Evolutionary conservation across 331 rosid species (phyloP), one percentile per base, ranked within the genome.

Genomic region (Stylosanthes scabra): DNA sequence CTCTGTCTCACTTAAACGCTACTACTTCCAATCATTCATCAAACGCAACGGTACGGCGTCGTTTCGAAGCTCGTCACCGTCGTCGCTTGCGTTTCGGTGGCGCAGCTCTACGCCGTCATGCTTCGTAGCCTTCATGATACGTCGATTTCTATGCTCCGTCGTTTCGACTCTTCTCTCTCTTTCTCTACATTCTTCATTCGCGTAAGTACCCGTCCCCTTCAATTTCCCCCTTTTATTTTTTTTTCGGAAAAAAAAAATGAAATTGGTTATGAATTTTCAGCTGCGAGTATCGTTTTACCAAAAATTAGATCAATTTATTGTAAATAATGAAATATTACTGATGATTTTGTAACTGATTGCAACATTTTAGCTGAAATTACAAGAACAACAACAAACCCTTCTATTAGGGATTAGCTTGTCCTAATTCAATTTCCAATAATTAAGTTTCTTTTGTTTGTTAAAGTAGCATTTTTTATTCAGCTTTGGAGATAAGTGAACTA

Each of bases 121-220:
- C 87, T 77, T 90, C 97, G 8, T n/a, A n/a, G n/a, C n/a, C n/a
- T n/a, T n/a, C n/a, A n/a, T n/a, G n/a, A n/a, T n/a, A n/a, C n/a
- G n/a, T n/a, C n/a, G n/a, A n/a, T n/a, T n/a, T n/a, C n/a, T n/a
- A n/a, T n/a, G n/a, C n/a, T n/a, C n/a, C n/a, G n/a, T n/a, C n/a
- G n/a, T n/a, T n/a, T n/a, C n/a, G n/a, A n/a, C 25, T 20, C 25
- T 20, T 92, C 97, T 7, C 77, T 90, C 70, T 56, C 75, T 71
- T 10, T 84, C 81, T 72, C 87, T 6, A 71, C 80, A 16, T 62
- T 91, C 59, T 76, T 92, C 44, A 90, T 92, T 28, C 96, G 91
- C 13, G 97, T 95, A 89, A 65, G 95, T 42, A 64, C 9, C 25
- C 69, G 28, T 25, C 8, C 51, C 2, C 15, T 47, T 60, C 58